phyloP scores from a whole-genome alignment of 1,139 yeast genomes.

The Casaregolazyma lundiana region DNA sequence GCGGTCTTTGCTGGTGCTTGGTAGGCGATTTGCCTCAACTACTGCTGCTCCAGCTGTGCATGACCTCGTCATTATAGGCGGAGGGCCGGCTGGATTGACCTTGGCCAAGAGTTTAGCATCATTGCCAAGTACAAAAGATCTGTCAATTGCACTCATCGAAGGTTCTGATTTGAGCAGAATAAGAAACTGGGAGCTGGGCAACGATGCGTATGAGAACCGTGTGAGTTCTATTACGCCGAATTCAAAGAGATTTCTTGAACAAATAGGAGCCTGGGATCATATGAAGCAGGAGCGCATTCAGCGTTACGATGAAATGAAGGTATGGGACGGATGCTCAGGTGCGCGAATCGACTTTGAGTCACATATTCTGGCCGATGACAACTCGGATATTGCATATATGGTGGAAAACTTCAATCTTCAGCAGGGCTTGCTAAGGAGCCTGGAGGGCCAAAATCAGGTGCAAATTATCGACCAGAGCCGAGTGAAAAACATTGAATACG shows the following conservation, averaged over 20 bases:
- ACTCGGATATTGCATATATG: conserved; percentile 64
- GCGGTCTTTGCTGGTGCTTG: not conserved
- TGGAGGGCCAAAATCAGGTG: conserved; percentile 41
- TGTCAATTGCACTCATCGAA: conserved; percentile 69
- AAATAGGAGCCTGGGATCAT: conserved; percentile 73
- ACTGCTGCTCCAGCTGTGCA: conserved; percentile 6
- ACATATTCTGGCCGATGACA: conserved; percentile 31
- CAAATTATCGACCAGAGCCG: conserved; percentile 60
- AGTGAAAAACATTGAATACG: conserved; percentile 41
- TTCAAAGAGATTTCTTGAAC: conserved; percentile 59
- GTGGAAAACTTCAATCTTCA: conserved; percentile 84
- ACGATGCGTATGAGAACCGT: conserved; percentile 60
- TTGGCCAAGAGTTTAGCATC: conserved; percentile 71
- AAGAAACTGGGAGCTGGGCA: conserved; percentile 54
- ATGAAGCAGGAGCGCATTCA: conserved; percentile 67
- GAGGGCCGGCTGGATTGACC: conserved; percentile 96
- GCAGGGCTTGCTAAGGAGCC: conserved; percentile 53
- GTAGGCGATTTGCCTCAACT: not conserved
- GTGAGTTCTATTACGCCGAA: conserved; percentile 84
- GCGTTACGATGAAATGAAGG: conserved; percentile 73
- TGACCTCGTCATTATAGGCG: conserved; percentile 90
- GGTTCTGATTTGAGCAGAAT: conserved; percentile 57
- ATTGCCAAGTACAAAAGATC: conserved; percentile 55
- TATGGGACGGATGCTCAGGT: conserved; percentile 77
- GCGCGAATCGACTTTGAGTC: conserved; percentile 71